These are phyloP conservation scores for Hypoxylon sp. DNA, from an alignment of 2,329 filamentous ascomycete species.

Conservation along the genomic window DNA sequence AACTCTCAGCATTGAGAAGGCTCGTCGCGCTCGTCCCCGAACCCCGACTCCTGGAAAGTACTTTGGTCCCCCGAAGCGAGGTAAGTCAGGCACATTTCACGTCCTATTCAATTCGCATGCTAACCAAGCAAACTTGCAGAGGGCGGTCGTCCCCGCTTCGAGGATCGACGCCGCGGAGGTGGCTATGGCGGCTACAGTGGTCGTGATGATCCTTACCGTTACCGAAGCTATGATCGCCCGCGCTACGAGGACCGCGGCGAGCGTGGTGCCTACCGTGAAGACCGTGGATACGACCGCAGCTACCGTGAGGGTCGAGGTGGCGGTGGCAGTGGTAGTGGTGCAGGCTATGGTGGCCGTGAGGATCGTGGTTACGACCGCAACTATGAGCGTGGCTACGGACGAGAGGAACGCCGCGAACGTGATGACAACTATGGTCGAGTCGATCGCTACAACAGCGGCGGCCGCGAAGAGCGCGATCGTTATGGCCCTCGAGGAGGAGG, in stretches of 20 bases:
- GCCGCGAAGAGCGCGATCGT: constrained; percentile 43
- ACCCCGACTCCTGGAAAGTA: constrained; percentile 99
- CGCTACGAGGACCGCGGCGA: constrained; percentile 51
- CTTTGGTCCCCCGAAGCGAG: constrained; percentile 97
- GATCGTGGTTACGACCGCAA: constrained; percentile 50
- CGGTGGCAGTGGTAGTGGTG: constrained; percentile 49
- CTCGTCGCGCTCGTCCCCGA: constrained; percentile 90
- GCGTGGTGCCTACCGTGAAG: constrained; percentile 55
- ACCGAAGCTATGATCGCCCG: constrained; percentile 56
- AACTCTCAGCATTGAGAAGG: constrained; percentile 98
- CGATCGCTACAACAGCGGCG: constrained; percentile 43
- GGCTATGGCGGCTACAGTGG: constrained; percentile 62
- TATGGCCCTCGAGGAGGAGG: constrained; percentile 37
- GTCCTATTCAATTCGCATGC: constrained; percentile 24
- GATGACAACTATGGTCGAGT: constrained; percentile 42
- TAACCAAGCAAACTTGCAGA: constrained; percentile 40
- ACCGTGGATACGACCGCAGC: constrained; percentile 52
- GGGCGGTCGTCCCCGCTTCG: constrained; percentile 57
- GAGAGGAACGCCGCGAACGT: constrained; percentile 60
- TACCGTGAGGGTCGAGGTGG: constrained; percentile 52
- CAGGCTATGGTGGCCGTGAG: constrained; percentile 43
- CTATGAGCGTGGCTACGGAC: constrained; percentile 50
- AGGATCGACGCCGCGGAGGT: constrained; percentile 52
- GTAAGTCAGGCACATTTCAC: constrained; percentile 60
- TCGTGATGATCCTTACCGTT: constrained; percentile 66